Evolutionary conservation across 306 rosid genomes (phyloP).

Genomic region (Acacia confusa): DNA sequence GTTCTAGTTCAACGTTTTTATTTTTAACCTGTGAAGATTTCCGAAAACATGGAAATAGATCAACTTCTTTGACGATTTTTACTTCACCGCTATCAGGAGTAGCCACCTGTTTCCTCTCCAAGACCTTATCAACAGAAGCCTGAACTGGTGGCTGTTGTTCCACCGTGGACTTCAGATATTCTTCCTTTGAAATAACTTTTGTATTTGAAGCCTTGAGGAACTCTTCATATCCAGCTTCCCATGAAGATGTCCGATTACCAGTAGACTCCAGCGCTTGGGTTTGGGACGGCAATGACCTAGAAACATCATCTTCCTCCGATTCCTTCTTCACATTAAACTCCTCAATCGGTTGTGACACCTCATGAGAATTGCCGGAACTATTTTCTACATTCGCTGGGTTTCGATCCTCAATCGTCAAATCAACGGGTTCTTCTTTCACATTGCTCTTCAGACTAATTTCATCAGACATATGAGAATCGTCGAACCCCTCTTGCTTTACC

Average conservation of each 20-base stretch:
- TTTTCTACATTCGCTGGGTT: not conserved
- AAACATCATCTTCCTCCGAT: not conserved
- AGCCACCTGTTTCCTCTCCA: slow-evolving; percentile 11
- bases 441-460: not conserved
- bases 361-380: not conserved
- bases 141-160: slow-evolving; percentile 12
- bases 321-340: not conserved
- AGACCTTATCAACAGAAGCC: not conserved
- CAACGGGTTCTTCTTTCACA: not conserved
- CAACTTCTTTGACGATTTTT: slow-evolving; percentile 2
- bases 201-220: slow-evolving; percentile 37
- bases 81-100: not conserved
- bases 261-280: not conserved
- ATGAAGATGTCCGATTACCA: not conserved
- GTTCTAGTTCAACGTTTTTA: slow-evolving; percentile 34
- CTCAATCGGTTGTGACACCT: not conserved
- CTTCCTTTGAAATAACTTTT: slow-evolving; percentile 35
- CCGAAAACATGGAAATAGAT: not conserved
- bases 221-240: slow-evolving; percentile 12
- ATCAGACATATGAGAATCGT: not conserved
- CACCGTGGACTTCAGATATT: slow-evolving; percentile 21
- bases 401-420: not conserved
- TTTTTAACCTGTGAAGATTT: slow-evolving; percentile 21
- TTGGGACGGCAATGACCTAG: not conserved
- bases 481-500: not conserved